Evolutionary conservation across 441 rosid genomes (phyloP), one percentile per base, ranked within the genome.

Genomic region (Erodium chrysanthum): DNA sequence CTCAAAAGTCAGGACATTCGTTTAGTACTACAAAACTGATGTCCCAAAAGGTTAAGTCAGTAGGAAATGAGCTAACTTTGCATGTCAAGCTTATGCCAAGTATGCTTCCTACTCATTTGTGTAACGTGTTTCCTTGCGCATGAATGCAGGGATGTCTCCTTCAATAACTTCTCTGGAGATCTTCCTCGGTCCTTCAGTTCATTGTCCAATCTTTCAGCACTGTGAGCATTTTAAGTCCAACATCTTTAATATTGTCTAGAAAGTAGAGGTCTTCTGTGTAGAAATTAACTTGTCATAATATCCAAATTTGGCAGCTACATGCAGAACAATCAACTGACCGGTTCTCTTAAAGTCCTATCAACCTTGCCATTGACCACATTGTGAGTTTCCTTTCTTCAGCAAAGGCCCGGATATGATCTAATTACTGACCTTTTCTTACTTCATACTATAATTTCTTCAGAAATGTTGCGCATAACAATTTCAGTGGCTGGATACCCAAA

Each of bases 291-390:
- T 52, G 72, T 76, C 17, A 33, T 48, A 69, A 20, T 79, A 64
- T 80, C 78, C 44, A 68, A 58, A 70, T 80, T 33, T 80, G 66
- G 73, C 92, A 94, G 99, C 64, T 82, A 86, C 77, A 60, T 91
- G 79, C 97, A 94, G 86, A 87, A 81, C 93, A 91, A 94, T 80
- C 90, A 86, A 70, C 73, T 94, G 74, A 87, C 88, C 25, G 99
- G 99, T 73, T 73, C 91, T 17, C 88, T 94, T 33, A 76, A 74
- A 76, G 85, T 81, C 59, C 94, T 94, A 67, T 65, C 79, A 15
- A 71, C 74, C 56, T 81, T 86, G 79, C 89, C 97, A 67, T 78
- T 94, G 81, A 81, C 76, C 15, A 80, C 86, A 73, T 81, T 91
- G 99, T 94, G 82, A 88, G 97, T 82, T 75, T 65, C 68, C 23